These are phyloP conservation scores for Cladosporium oxysporum DNA, from an alignment of 2,329 filamentous ascomycete species.

Conservation along the genomic window DNA sequence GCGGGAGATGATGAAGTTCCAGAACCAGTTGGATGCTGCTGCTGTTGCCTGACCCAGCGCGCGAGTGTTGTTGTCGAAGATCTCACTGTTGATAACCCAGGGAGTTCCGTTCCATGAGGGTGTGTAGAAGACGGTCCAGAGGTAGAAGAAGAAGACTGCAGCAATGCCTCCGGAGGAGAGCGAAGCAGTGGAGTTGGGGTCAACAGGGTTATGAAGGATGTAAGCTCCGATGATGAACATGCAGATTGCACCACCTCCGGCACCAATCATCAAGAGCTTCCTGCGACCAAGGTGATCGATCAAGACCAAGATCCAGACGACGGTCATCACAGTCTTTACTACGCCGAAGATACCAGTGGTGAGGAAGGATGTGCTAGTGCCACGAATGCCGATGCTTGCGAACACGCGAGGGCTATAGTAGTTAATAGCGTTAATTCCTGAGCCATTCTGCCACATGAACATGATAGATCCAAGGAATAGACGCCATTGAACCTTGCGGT, in stretches of 20 bases:
- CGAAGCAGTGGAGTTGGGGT: slow-evolving; percentile 31
- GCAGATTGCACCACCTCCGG: slow-evolving; percentile 61
- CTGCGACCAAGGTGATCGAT: slow-evolving; percentile 66
- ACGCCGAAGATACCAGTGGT: slow-evolving; percentile 78
- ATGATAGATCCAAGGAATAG: slow-evolving; percentile 73
- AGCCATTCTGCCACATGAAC: slow-evolving; percentile 78
- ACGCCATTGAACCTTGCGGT: slow-evolving; percentile 65
- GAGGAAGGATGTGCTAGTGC: slow-evolving; percentile 60
- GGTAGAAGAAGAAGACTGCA: slow-evolving; percentile 71
- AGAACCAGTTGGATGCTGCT: slow-evolving; percentile 72
- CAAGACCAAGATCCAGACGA: slow-evolving; percentile 69
- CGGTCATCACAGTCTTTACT: slow-evolving; percentile 69
- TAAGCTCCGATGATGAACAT: slow-evolving; percentile 67
- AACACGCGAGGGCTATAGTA: slow-evolving; percentile 73
- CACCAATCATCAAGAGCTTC: slow-evolving; percentile 66
- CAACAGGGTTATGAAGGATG: slow-evolving; percentile 40
- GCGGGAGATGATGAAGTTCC: slow-evolving; percentile 68
- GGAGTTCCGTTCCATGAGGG: slow-evolving; percentile 40
- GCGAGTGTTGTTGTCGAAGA: slow-evolving; percentile 70
- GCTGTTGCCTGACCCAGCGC: slow-evolving; percentile 72
- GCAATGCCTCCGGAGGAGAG: slow-evolving; percentile 56
- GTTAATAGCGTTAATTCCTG: slow-evolving; percentile 72
- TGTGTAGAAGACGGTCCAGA: slow-evolving; percentile 72
- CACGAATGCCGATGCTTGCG: slow-evolving; percentile 62
- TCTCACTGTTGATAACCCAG: slow-evolving; percentile 71